These are phyloP conservation scores for Toxoplasma gondii DNA, from an alignment of 169 alveolate species.

Conservation along the genomic window DNA sequence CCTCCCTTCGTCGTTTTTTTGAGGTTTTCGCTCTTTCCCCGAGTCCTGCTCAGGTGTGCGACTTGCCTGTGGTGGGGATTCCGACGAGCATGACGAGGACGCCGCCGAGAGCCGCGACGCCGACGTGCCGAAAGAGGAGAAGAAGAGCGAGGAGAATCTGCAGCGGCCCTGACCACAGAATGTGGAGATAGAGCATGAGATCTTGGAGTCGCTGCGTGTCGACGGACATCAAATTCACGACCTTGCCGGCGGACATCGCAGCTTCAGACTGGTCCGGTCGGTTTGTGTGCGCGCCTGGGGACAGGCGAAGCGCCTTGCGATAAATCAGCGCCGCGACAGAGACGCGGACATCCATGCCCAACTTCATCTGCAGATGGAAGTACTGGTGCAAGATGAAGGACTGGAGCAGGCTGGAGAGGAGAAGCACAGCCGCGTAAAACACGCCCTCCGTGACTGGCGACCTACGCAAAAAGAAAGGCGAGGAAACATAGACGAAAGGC, in stretches of 20 bases:
- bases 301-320: conserved; percentile 18
- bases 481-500: neutral
- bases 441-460: neutral
- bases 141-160: conserved; percentile 44
- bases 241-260: conserved; percentile 25
- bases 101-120: conserved; percentile 44
- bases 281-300: neutral
- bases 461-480: neutral
- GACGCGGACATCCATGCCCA: conserved; percentile 39
- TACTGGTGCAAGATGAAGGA: conserved; percentile 43
- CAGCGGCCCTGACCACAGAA: conserved; percentile 57
- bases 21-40: too few relatives aligned
- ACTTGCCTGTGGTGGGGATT: conserved; percentile 33
- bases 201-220: conserved; percentile 58
- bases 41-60: neutral
- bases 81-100: conserved; percentile 31
- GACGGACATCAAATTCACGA: conserved; percentile 47
- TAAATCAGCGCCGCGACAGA: conserved; percentile 33
- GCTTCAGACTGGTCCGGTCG: neutral
- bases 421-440: neutral
- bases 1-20: too few relatives aligned
- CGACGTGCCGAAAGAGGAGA: conserved; percentile 35
- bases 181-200: conserved; percentile 52
- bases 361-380: conserved; percentile 20
- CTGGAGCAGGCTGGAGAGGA: conserved; percentile 24